Conservation (phyloP, 345 rosid species). For the Cardamine resedifolia region DNA sequence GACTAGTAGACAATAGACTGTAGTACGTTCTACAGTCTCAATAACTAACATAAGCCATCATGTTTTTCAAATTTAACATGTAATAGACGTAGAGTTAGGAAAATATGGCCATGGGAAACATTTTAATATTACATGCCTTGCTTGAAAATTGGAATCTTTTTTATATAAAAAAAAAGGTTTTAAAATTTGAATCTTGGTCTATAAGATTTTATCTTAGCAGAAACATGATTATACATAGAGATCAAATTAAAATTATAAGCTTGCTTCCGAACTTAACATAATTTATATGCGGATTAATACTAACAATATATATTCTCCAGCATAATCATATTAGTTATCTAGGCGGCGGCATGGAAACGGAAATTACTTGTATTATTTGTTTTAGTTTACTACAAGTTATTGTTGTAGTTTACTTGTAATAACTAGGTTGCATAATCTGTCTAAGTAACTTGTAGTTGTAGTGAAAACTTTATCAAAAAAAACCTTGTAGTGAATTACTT, state of each 20-base stretch:
- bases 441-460: too few species aligned
- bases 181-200: background rate
- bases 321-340: background rate
- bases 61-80: background rate
- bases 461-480: too few species aligned
- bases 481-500: too few species aligned
- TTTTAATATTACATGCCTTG: background rate
- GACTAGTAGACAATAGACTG: background rate
- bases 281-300: background rate
- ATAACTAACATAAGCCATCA: background rate
- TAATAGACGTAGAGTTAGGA: background rate
- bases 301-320: background rate
- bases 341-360: too few species aligned
- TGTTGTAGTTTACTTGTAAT: too few species aligned
- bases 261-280: background rate
- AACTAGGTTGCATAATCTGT: too few species aligned
- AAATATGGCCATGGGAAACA: background rate
- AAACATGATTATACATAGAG: background rate
- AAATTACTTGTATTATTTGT: too few species aligned
- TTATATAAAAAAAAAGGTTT: too few species aligned
- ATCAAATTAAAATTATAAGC: background rate
- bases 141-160: background rate
- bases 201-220: background rate
- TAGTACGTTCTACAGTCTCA: background rate
- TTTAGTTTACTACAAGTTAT: too few species aligned